phyloP scores from a whole-genome alignment of 306 rosid genomes.

The Echinosophora koreensis region DNA sequence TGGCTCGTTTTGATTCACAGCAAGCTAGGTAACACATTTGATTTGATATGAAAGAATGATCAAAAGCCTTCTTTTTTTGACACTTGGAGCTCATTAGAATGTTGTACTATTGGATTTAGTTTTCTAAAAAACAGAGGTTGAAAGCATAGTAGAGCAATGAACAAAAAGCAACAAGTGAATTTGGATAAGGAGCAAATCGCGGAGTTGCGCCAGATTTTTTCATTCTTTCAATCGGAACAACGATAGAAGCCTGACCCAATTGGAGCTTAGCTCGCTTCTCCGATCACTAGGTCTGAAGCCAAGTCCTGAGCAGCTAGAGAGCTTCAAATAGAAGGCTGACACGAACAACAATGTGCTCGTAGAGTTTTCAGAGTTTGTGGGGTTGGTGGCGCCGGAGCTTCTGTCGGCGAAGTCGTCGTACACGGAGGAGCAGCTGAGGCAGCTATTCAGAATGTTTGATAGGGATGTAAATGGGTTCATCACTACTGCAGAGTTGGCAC shows the following conservation, averaged over 20 bases:
- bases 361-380: conserved; percentile 85
- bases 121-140: background rate
- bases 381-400: conserved; percentile 79
- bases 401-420: conserved; percentile 83
- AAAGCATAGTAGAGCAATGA: conserved; percentile 54
- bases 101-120: too few species aligned
- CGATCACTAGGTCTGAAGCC: conserved; percentile 90
- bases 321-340: conserved; percentile 75
- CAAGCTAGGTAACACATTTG: background rate
- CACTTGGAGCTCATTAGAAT: background rate
- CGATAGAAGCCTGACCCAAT: conserved; percentile 87
- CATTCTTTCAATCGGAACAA: conserved; percentile 88
- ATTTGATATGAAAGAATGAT: background rate
- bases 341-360: conserved; percentile 80
- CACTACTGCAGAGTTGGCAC: conserved; percentile 91
- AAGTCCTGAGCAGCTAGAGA: conserved; percentile 78
- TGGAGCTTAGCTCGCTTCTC: conserved; percentile 83
- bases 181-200: conserved; percentile 86
- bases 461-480: conserved; percentile 90
- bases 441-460: conserved; percentile 77
- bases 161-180: conserved; percentile 64
- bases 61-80: background rate
- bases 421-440: conserved; percentile 75
- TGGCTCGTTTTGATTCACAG: background rate
- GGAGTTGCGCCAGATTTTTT: conserved; percentile 79